phyloP scores from a whole-genome alignment of 2,329 filamentous ascomycete species.

The Arthroderma uncinatum region DNA sequence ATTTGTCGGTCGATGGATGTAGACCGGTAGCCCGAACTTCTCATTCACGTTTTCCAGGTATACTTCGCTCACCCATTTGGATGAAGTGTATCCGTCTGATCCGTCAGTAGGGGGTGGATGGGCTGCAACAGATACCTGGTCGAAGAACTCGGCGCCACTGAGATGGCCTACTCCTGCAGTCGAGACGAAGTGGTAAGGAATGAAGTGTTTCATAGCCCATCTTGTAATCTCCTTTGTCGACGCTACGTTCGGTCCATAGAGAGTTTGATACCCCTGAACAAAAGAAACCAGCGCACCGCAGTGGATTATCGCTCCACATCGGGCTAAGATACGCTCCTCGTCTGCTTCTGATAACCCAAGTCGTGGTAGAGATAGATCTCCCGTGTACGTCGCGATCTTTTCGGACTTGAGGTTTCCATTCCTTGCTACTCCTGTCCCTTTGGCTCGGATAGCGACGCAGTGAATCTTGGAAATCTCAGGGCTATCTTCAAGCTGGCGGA shows the following conservation, averaged over 20 bases:
- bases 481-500: constrained; percentile 27
- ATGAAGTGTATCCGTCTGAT: constrained; percentile 26
- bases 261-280: constrained; percentile 21
- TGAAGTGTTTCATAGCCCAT: constrained; percentile 12
- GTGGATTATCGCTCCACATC: constrained; percentile 44
- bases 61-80: constrained; percentile 33
- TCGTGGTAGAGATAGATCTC: constrained; percentile 26
- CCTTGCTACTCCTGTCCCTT: neutral
- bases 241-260: constrained; percentile 20
- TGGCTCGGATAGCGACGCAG: constrained; percentile 32
- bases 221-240: constrained; percentile 19
- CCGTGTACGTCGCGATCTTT: constrained; percentile 28
- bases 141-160: constrained; percentile 14
- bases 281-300: constrained; percentile 34
- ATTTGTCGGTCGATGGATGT: constrained; percentile 7
- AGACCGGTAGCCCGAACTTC: constrained; percentile 3
- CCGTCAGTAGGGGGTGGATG: constrained; percentile 18
- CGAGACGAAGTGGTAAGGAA: constrained; percentile 28
- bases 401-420: neutral
- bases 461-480: constrained; percentile 29
- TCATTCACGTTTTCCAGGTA: constrained; percentile 18
- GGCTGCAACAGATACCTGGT: constrained; percentile 13
- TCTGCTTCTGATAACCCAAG: constrained; percentile 32
- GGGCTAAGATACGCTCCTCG: constrained; percentile 20
- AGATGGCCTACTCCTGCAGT: constrained; percentile 22